phyloP scores from a whole-genome alignment of 495 filamentous ascomycete genomes.

The Tuber aestivum region DNA sequence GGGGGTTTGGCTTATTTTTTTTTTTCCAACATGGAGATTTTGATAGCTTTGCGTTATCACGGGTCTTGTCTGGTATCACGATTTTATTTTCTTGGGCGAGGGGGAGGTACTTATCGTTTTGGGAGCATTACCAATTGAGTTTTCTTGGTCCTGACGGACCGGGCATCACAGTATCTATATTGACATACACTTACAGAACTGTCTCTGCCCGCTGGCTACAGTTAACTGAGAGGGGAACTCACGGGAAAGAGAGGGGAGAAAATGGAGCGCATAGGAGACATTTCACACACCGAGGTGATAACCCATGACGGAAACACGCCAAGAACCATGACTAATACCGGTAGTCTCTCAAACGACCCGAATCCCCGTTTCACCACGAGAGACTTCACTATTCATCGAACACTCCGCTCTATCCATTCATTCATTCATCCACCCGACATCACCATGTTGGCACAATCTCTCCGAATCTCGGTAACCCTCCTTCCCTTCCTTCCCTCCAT shows the following conservation, averaged over 20 bases:
- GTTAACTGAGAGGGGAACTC: not conserved
- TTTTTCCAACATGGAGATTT: too few species aligned
- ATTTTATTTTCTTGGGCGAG: too few species aligned
- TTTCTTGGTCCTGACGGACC: too few species aligned
- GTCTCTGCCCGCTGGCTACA: too few species aligned
- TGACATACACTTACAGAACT: too few species aligned
- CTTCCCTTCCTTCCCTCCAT: conserved; percentile 11
- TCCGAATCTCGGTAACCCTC: conserved; percentile 58
- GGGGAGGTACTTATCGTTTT: too few species aligned
- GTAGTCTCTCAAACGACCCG: conserved; percentile 17
- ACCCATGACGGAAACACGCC: not conserved
- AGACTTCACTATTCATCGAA: conserved; percentile 5
- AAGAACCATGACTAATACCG: conserved; percentile 19
- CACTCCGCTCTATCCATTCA: conserved; percentile 10
- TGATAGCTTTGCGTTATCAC: too few species aligned
- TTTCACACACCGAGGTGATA: not conserved
- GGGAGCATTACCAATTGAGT: too few species aligned
- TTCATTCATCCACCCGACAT: conserved; percentile 18
- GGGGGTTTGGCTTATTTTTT: too few species aligned
- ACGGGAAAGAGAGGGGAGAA: not conserved
- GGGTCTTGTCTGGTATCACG: too few species aligned
- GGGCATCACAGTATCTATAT: too few species aligned
- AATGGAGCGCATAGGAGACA: too few species aligned
- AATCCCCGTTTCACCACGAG: conserved; percentile 12
- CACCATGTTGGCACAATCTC: conserved; percentile 59